A percentile compares a stretch with the other conserved stretches of the same genome.
Evolutionary conservation across 1,284 basidiomycete species (phyloP).

Genomic region (Papiliotrema flavescens): DNA sequence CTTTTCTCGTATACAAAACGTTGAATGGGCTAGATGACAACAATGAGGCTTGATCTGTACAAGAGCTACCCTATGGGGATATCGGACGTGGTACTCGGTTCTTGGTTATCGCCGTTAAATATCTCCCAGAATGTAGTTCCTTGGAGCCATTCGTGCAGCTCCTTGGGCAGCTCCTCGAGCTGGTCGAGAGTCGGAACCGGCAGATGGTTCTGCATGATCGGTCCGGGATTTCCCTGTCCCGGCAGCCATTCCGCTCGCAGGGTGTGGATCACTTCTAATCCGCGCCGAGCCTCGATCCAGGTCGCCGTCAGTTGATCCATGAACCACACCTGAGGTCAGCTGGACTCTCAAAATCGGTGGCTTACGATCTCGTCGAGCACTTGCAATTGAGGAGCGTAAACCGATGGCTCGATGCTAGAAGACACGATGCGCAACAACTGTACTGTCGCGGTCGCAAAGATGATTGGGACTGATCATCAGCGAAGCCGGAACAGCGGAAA

Average conservation of each 20-base stretch:
- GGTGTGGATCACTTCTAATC: neutral
- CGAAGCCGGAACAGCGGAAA: neutral
- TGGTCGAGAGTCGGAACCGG: neutral
- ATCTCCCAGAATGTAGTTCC: neutral
- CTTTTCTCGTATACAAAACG: neutral
- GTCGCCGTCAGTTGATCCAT: neutral
- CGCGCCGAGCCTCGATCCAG: neutral
- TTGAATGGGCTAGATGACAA: neutral
- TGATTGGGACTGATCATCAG: neutral
- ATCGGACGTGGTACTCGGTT: neutral
- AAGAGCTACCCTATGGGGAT: neutral
- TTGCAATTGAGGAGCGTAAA: neutral
- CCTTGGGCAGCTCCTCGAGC: neutral
- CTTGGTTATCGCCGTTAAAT: neutral
- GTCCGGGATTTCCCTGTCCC: neutral
- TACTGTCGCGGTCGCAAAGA: neutral
- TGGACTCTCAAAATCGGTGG: neutral
- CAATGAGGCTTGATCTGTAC: neutral
- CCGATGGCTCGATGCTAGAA: neutral
- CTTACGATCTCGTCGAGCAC: neutral
- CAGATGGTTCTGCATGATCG: neutral
- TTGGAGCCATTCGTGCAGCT: neutral
- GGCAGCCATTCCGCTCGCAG: constrained; percentile 1
- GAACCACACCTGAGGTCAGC: neutral
- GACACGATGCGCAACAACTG: neutral